Conservation (phyloP, 2,329 filamentous ascomycete species). For the Xylariaceae sp. region DNA sequence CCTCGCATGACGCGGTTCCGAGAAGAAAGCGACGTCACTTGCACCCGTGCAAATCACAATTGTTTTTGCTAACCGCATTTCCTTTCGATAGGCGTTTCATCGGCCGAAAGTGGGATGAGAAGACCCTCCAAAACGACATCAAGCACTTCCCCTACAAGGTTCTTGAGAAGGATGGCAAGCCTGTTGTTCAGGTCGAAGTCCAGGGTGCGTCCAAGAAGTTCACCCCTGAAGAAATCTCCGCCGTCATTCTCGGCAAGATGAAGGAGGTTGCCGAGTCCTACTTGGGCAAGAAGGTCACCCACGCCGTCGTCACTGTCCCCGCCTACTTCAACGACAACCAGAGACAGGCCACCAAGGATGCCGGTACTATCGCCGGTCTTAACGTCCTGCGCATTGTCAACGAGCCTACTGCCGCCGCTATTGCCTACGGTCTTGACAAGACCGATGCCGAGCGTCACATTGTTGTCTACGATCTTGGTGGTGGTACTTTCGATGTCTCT, state of each 20-base stretch:
- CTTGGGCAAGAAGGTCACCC: slow-evolving; percentile 75
- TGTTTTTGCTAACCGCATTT: slow-evolving; percentile 29
- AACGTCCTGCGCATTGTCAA: slow-evolving; percentile 96
- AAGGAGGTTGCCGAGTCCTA: slow-evolving; percentile 76
- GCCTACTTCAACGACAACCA: slow-evolving; percentile 99
- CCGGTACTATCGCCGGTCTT: slow-evolving; percentile 83
- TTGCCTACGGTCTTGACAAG: slow-evolving; percentile 92
- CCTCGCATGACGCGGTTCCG: not conserved
- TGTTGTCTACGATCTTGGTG: slow-evolving; percentile 89
- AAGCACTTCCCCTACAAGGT: slow-evolving; percentile 99
- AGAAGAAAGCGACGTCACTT: not conserved
- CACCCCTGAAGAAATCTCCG: slow-evolving; percentile 74
- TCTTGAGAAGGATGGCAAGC: slow-evolving; percentile 82
- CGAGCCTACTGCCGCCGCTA: slow-evolving; percentile 91
- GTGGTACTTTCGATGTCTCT: slow-evolving; percentile 92
- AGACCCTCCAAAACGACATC: slow-evolving; percentile 84
- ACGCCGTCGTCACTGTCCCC: slow-evolving; percentile 88
- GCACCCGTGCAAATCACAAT: not conserved
- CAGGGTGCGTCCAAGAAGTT: slow-evolving; percentile 62
- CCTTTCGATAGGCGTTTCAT: slow-evolving; percentile 62
- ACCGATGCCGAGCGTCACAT: slow-evolving; percentile 78
- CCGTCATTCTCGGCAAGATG: slow-evolving; percentile 81
- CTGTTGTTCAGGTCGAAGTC: slow-evolving; percentile 71
- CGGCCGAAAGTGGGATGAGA: slow-evolving; percentile 75
- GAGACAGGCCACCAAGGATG: slow-evolving; percentile 94